These are phyloP conservation scores for Erucastrum elatum DNA, from an alignment of 345 rosid genomes.

Conservation along the genomic window DNA sequence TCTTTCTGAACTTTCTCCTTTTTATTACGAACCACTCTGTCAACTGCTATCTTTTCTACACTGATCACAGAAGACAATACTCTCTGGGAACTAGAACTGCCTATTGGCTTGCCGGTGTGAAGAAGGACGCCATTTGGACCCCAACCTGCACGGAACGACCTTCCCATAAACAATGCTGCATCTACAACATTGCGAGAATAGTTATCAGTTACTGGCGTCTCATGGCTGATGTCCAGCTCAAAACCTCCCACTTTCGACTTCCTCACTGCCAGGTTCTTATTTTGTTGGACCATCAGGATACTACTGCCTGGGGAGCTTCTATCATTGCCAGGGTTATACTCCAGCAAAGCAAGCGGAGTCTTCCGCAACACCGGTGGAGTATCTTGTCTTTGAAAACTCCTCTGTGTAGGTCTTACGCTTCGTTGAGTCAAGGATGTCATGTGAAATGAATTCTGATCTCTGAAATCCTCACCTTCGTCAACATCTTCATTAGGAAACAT, in stretches of 20 bases:
- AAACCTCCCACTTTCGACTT: slow-evolving; percentile 62
- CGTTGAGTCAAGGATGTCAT: slow-evolving; percentile 51
- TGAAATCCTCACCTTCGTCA: slow-evolving; percentile 50
- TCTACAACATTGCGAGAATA: slow-evolving; percentile 81
- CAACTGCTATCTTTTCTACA: slow-evolving; percentile 82
- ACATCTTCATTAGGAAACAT: slow-evolving; percentile 76
- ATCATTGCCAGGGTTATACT: slow-evolving; percentile 63
- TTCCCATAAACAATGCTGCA: slow-evolving; percentile 94
- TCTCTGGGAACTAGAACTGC: slow-evolving; percentile 48
- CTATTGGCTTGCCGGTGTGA: slow-evolving; percentile 71
- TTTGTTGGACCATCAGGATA: slow-evolving; percentile 77
- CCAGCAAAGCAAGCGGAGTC: slow-evolving; percentile 76
- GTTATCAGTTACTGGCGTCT: slow-evolving; percentile 65
- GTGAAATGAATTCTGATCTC: slow-evolving; percentile 44
- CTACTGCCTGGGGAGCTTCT: slow-evolving; percentile 52
- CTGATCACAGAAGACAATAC: slow-evolving; percentile 71
- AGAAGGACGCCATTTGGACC: slow-evolving; percentile 94
- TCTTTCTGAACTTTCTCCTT: slow-evolving; percentile 66
- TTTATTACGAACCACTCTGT: slow-evolving; percentile 76
- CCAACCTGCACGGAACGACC: slow-evolving; percentile 98
- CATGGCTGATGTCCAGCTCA: slow-evolving; percentile 63
- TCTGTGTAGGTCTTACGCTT: slow-evolving; percentile 47
- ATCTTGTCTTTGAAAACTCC: slow-evolving; percentile 51
- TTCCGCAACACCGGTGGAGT: slow-evolving; percentile 55
- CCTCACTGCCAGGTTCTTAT: slow-evolving; percentile 59